Percentiles rank a stretch among this genome's conserved stretches.
phyloP scores from a whole-genome alignment of 2,329 filamentous ascomycete genomes.

The Arthrobotrys megalospora region DNA sequence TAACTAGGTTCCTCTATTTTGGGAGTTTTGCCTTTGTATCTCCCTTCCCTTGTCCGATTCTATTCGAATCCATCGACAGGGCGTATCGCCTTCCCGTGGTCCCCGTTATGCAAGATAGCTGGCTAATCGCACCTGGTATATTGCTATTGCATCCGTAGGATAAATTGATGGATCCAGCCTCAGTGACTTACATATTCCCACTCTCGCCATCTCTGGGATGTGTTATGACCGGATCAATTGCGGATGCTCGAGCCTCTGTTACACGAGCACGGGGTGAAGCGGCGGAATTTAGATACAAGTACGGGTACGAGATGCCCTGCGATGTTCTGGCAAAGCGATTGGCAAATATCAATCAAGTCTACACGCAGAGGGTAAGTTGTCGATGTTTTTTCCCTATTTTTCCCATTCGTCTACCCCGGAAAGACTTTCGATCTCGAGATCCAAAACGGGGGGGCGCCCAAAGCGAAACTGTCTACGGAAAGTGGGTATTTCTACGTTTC shows the following conservation, averaged over 20 bases:
- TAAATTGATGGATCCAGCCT: conserved; percentile 97
- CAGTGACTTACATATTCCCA: conserved; percentile 97
- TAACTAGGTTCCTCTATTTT: conserved; percentile 62
- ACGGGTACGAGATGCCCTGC: conserved; percentile 99
- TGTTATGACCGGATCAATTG: conserved; percentile 98
- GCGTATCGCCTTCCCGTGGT: conserved; percentile 44
- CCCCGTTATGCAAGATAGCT: conserved; percentile 58
- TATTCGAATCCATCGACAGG: conserved; percentile 51
- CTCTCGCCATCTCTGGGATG: conserved; percentile 96
- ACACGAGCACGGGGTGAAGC: conserved; percentile 95
- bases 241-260: conserved; percentile 93
- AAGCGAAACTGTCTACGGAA: conserved; percentile 26
- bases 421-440: conserved; percentile 12
- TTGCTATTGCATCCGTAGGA: conserved; percentile 74
- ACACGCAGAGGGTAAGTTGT: conserved; percentile 87
- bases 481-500: conserved; percentile 22
- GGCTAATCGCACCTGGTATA: conserved; percentile 54
- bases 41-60: conserved; percentile 20
- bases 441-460: not conserved
- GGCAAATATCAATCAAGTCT: conserved; percentile 99
- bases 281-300: conserved; percentile 98
- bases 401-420: conserved; percentile 18
- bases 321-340: conserved; percentile 96
- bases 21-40: conserved; percentile 18
- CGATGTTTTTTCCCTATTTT: conserved; percentile 30